These are phyloP conservation scores for Trametes gibbosa DNA, from an alignment of 768 basidiomycete species.

Conservation along the genomic window DNA sequence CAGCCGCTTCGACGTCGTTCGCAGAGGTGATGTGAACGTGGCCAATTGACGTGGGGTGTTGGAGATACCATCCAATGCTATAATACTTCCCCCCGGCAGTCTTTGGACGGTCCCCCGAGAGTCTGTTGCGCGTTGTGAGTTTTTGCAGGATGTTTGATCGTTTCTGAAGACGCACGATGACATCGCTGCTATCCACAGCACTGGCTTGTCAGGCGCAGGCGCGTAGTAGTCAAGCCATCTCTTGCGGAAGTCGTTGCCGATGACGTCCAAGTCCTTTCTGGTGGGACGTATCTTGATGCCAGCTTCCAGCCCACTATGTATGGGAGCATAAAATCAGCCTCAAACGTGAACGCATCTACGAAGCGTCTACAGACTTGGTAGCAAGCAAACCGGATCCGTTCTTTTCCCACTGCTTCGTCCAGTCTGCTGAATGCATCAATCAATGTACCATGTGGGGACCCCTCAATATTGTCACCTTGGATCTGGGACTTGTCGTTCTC, in stretches of 20 bases:
- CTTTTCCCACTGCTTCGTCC: slow-evolving; percentile 33
- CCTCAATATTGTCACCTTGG: slow-evolving; percentile 34
- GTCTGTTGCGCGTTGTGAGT: slow-evolving; percentile 21
- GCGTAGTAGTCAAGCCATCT: slow-evolving; percentile 52
- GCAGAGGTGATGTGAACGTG: slow-evolving; percentile 47
- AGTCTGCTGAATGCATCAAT: slow-evolving; percentile 23
- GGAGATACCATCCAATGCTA: slow-evolving; percentile 28
- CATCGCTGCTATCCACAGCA: slow-evolving; percentile 40
- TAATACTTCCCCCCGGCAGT: slow-evolving; percentile 29
- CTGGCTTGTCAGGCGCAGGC: slow-evolving; percentile 53
- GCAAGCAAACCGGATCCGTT: slow-evolving; percentile 49
- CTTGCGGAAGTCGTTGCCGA: slow-evolving; percentile 46
- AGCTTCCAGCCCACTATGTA: slow-evolving; percentile 46
- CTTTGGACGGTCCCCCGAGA: slow-evolving; percentile 18
- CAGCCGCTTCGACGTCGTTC: slow-evolving; percentile 38
- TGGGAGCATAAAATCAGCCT: neutral
- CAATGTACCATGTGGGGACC: neutral
- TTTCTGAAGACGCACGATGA: slow-evolving; percentile 35
- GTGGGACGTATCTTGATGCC: slow-evolving; percentile 58
- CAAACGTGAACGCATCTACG: neutral
- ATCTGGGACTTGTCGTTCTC: slow-evolving; percentile 38
- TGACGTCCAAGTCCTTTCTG: slow-evolving; percentile 43
- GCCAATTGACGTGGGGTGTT: slow-evolving; percentile 48
- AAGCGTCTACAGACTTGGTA: slow-evolving; percentile 41
- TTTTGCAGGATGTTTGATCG: neutral